Base-by-base conservation (phyloP, 2,329 filamentous ascomycete genomes). In the Dothistroma pini region DNA sequence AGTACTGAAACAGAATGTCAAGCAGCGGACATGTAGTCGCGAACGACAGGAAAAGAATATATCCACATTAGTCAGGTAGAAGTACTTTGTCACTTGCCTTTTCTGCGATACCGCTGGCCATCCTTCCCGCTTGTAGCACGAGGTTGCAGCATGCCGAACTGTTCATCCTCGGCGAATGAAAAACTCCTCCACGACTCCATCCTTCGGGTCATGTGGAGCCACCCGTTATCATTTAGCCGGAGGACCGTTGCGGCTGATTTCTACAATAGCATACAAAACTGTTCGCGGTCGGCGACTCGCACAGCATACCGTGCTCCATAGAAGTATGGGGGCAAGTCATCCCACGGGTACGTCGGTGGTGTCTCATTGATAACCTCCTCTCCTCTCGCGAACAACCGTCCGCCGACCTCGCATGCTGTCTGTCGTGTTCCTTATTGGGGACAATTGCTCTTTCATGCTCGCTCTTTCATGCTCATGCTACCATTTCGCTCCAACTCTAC, bases 81-180 rank as follows among this genome's bases (percentile, higher is more conserved):
- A 19, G 48, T 51, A 51, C 10, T n/a, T 29, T 51, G 21, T 53
- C 25, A 53, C 31, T 12, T 53, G 34, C 29, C 51, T 11, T 53
- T 19, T 16, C 31, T 35, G 51, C 51, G 31, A 53, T 11, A 32
- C 31, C 51, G 51, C 51, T 35, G 51, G 9, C 25, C 51, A 53
- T 53, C 51, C n/a, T 53, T 34, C 35, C 51, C 51, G 31, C 31
- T 32, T 35, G 51, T 53, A 35, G 51, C 51, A 35, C 31, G n/a
- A 21, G 19, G 5, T 32, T 35, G 25, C n/a, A 16, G 25, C 48
- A 31, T 32, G 29, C 11, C 48, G 29, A 51, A 51, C 21, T 32
- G 29, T 32, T 32, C 25, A 32, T 31, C 25, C 31, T 35, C 51
- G 31, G 51, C 51, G 51, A 53, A 53, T 53, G 25, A 53, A 53